Evolutionary conservation across 805 yeast genomes (phyloP).

Genomic region (Cyberlindnera veronae): DNA sequence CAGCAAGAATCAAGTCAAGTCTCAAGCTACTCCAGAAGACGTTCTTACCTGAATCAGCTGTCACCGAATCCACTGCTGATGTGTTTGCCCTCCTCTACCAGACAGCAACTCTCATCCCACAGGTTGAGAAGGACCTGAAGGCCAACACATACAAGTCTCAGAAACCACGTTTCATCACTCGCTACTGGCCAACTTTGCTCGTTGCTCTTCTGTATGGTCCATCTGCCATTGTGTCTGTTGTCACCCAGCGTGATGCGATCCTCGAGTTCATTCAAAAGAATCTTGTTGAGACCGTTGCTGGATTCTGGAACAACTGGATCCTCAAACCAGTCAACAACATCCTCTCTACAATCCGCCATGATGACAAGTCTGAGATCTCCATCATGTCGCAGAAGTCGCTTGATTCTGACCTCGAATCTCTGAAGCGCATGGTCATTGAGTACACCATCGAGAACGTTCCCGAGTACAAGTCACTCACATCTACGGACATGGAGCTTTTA

Average conservation of each 20-base stretch:
- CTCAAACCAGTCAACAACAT: conserved; percentile 70
- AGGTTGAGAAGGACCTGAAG: neutral
- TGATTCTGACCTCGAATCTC: conserved; percentile 70
- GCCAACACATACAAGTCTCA: neutral
- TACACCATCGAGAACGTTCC: conserved; percentile 44
- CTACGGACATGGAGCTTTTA: conserved; percentile 11
- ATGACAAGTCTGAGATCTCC: conserved; percentile 67
- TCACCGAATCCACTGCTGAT: conserved; percentile 2
- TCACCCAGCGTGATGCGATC: conserved; percentile 53
- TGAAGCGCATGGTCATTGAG: conserved; percentile 85
- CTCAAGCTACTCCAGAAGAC: too few species aligned
- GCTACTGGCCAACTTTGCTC: conserved; percentile 66
- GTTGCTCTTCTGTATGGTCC: conserved; percentile 51
- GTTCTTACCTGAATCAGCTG: too few species aligned
- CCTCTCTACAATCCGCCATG: conserved; percentile 79
- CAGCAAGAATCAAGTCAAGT: neutral
- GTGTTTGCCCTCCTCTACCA: conserved; percentile 1
- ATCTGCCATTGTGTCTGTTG: conserved; percentile 35
- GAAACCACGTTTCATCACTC: conserved; percentile 39
- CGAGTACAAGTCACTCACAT: conserved; percentile 7
- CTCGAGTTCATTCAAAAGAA: conserved; percentile 54
- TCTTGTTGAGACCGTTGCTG: conserved; percentile 57
- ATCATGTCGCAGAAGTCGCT: conserved; percentile 77
- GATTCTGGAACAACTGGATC: conserved; percentile 82
- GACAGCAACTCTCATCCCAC: conserved; percentile 1